Evolutionary conservation across 2,329 filamentous ascomycete genomes (phyloP).

Genomic region (Parasarocladium wereldwijsianum): DNA sequence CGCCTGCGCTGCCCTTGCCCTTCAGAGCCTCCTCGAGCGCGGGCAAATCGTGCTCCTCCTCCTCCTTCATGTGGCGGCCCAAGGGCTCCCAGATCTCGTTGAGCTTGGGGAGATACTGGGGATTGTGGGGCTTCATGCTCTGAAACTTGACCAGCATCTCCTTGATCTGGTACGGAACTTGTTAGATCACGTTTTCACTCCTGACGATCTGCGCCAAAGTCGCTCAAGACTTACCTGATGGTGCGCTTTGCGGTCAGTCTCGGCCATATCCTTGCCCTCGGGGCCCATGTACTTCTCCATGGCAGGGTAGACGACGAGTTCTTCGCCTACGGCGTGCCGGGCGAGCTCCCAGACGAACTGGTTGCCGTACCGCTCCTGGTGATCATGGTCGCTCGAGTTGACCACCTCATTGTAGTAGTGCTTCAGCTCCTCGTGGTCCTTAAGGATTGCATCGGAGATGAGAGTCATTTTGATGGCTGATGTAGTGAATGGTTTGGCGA

Average conservation of each 20-base stretch:
- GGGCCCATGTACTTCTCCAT: slow-evolving; percentile 30
- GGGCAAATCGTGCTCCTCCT: slow-evolving; percentile 33
- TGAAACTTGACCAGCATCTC: slow-evolving; percentile 34
- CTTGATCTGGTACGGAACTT: slow-evolving; percentile 39
- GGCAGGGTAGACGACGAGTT: slow-evolving; percentile 37
- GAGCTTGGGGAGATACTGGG: slow-evolving; percentile 27
- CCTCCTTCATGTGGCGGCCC: slow-evolving; percentile 30
- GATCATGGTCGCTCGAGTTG: slow-evolving; percentile 17
- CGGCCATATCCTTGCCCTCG: slow-evolving; percentile 26
- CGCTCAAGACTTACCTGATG: slow-evolving; percentile 18
- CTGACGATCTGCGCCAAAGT: not conserved
- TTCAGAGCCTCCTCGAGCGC: slow-evolving; percentile 27
- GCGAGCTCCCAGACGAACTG: slow-evolving; percentile 33
- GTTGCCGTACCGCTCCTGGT: slow-evolving; percentile 26
- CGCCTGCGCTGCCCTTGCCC: slow-evolving; percentile 11
- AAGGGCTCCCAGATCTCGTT: slow-evolving; percentile 27
- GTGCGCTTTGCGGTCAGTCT: slow-evolving; percentile 32
- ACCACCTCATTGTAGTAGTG: slow-evolving; percentile 27
- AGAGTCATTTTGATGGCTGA: slow-evolving; percentile 10
- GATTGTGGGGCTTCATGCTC: slow-evolving; percentile 20
- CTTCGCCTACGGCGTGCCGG: slow-evolving; percentile 31
- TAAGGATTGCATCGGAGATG: slow-evolving; percentile 13
- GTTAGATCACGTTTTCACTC: not conserved
- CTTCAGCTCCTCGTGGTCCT: slow-evolving; percentile 17
- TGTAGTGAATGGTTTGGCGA: no score